Percentiles rank a stretch among this genome's conserved stretches.
Conservation (phyloP, 345 rosid genomes). For the Hirschfeldia incana region DNA sequence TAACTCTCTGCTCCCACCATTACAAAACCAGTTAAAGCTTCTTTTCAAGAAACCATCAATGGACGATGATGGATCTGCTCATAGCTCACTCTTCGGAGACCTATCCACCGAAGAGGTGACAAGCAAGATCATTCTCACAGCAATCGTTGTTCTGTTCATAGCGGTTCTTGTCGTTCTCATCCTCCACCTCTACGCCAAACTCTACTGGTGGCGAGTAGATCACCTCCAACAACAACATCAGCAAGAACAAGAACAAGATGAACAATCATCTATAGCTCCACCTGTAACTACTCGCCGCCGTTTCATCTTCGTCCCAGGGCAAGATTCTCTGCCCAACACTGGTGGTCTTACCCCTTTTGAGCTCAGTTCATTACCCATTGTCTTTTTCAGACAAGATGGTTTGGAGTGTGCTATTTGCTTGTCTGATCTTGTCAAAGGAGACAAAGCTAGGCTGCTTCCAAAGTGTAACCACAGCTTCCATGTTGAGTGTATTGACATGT, state of each 20-base stretch:
- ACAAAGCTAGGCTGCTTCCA: conserved; percentile 71
- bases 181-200: conserved; percentile 88
- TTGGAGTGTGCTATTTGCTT: conserved; percentile 85
- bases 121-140: conserved; percentile 68
- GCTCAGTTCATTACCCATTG: conserved; percentile 62
- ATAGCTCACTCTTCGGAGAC: conserved; percentile 29
- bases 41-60: conserved; percentile 32
- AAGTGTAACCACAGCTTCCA: conserved; percentile 87
- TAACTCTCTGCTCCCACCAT: not conserved
- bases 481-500: conserved; percentile 93
- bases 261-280: conserved; percentile 30
- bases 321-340: conserved; percentile 41
- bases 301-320: conserved; percentile 59
- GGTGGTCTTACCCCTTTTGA: conserved; percentile 59
- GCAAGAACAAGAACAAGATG: conserved; percentile 8
- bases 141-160: conserved; percentile 62
- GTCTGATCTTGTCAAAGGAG: conserved; percentile 73
- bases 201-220: conserved; percentile 84
- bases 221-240: conserved; percentile 42
- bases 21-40: not conserved
- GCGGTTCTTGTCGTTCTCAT: conserved; percentile 58
- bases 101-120: conserved; percentile 55
- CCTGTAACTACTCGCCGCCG: conserved; percentile 44
- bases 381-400: conserved; percentile 52
- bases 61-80: conserved; percentile 44